A percentile compares a stretch with the other conserved stretches of the same genome.
Conservation (phyloP, 1,284 basidiomycete species). For the Moniliophthora roreri region DNA sequence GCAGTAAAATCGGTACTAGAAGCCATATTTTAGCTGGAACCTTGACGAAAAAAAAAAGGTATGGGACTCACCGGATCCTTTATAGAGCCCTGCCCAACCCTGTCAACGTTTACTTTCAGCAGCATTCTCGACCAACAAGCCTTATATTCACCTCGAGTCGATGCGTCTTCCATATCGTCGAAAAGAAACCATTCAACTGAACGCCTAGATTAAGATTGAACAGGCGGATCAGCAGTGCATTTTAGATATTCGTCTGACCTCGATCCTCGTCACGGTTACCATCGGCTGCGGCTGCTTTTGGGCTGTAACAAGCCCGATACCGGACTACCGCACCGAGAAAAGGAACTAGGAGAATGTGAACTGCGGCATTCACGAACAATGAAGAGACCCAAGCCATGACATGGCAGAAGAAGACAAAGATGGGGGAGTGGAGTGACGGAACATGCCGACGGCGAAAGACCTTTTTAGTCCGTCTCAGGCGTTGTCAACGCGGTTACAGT, state of each 20-base stretch:
- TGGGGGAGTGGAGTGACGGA: too few relatives aligned
- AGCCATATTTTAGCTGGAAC: neutral
- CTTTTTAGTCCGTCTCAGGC: too few relatives aligned
- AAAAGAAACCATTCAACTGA: neutral
- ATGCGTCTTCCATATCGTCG: neutral
- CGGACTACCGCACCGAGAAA: neutral
- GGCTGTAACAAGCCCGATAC: constrained; percentile 1
- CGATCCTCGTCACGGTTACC: too few relatives aligned
- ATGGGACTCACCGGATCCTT: constrained; percentile 2
- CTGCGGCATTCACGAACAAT: constrained; percentile 1
- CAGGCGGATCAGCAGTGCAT: too few relatives aligned
- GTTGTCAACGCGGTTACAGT: too few relatives aligned
- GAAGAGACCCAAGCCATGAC: neutral
- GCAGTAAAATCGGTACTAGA: constrained; percentile 1
- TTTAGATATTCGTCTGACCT: too few relatives aligned
- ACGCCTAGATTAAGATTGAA: neutral
- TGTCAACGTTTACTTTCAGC: neutral
- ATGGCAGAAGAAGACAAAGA: neutral
- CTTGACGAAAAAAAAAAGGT: neutral
- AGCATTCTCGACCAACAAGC: neutral
- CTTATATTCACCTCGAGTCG: neutral
- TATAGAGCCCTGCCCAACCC: constrained; percentile 7
- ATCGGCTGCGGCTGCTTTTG: neutral
- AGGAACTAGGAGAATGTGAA: neutral
- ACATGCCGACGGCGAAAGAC: too few relatives aligned